phyloP scores from a whole-genome alignment of 352 stramenopile species.

The Pythium brachiatum region DNA sequence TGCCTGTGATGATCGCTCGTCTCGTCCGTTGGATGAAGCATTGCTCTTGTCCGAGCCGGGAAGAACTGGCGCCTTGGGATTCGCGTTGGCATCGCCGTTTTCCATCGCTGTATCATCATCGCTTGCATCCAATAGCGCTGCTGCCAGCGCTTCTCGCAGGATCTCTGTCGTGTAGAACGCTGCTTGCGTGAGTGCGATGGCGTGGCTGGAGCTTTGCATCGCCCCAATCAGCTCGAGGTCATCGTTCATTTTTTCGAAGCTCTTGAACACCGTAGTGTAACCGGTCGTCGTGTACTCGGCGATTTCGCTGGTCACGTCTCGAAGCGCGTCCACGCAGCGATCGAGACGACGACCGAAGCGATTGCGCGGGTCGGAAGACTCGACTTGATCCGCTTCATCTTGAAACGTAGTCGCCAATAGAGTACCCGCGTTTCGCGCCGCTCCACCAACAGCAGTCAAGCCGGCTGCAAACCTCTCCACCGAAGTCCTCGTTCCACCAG shows the following conservation, averaged over 20 bases:
- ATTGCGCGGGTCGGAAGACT: not conserved
- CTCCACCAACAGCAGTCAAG: slow-evolving; percentile 12
- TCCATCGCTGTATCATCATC: not conserved
- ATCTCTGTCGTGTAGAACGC: slow-evolving; percentile 25
- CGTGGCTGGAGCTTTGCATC: slow-evolving; percentile 25
- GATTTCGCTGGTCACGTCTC: slow-evolving; percentile 7
- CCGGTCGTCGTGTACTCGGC: slow-evolving; percentile 13
- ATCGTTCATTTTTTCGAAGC: slow-evolving; percentile 25
- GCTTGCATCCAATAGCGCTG: slow-evolving; percentile 9
- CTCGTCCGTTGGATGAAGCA: not conserved
- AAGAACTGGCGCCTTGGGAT: too few species aligned
- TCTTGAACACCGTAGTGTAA: slow-evolving; percentile 23
- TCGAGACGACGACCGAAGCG: not conserved
- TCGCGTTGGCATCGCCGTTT: too few species aligned
- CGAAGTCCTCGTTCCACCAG: not conserved
- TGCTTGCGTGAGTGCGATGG: slow-evolving; percentile 19
- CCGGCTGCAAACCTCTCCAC: slow-evolving; percentile 17
- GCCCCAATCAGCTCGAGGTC: slow-evolving; percentile 28
- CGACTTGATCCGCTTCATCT: not conserved
- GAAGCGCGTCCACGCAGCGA: slow-evolving; percentile 6
- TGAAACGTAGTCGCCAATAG: slow-evolving; percentile 4
- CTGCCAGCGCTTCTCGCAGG: slow-evolving; percentile 22
- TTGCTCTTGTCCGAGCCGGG: too few species aligned
- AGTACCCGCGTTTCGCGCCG: slow-evolving; percentile 1
- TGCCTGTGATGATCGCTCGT: not conserved